Evolutionary conservation across 176 grass and related monocot genomes (phyloP), one percentile per base, ranked within the genome.

Genomic region (Typha latifolia): DNA sequence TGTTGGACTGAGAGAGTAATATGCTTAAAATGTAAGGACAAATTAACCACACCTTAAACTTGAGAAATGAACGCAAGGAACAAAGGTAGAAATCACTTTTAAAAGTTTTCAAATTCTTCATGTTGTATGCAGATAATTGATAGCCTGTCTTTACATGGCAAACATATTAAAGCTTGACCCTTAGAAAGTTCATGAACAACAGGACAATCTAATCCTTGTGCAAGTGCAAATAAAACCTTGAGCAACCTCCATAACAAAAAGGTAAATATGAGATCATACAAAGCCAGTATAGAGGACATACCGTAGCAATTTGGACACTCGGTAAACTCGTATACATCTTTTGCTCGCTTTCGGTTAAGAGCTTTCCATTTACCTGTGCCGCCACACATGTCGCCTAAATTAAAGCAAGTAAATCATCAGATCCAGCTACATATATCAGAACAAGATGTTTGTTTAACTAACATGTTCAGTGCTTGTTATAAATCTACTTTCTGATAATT

Each of bases 281-380:
- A 26, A 34, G 51, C 20, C 20, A 47, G 15, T n/a, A 57, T 14
- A 5, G 12, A 66, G 62, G 2, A 11, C 74, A 69, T 87, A 99
- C 95, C 95, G n/a, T 99, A 94, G 68, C 95, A 99, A 56, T 99
- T 94, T 6, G 95, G 95, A 63, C 95, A 99, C 37, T 99, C 95
- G 2, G 95, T 94, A 47, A 99, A 99, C 76, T 85, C 78, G 49
- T 99, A 99, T 4, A 99, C 84, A 87, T 99, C 94, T 77, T 99
- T 99, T 65, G 94, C 94, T 62, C 94, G 82, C 62, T 99, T 99
- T 64, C 94, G 78, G 31, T 99, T 99, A 19, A 99, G 94, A 69
- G 89, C 95, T 68, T 99, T 99, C 95, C 95, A 99, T 84, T 94
- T 99, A 29, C 95, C 95, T 27, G 95, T 99, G 69, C 89, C 95